Evolutionary conservation across 495 filamentous ascomycete species (phyloP).

Genomic region (Aspergillus affinis): DNA sequence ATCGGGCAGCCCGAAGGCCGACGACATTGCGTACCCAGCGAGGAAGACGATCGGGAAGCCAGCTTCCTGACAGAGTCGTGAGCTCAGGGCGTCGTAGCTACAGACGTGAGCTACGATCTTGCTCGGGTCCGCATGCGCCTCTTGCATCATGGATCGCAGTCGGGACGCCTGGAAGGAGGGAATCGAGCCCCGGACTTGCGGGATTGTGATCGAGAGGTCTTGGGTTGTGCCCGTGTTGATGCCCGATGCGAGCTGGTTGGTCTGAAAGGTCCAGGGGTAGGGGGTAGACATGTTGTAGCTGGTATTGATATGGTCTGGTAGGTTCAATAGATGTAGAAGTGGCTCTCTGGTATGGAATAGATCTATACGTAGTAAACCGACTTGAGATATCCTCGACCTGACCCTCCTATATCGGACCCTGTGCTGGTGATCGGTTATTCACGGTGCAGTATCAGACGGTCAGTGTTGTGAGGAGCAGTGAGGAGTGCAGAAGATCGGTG

Average conservation of each 20-base stretch:
- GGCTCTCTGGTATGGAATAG: too few species aligned
- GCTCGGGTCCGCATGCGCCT: slow-evolving; percentile 31
- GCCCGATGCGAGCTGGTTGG: neutral
- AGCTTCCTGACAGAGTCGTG: slow-evolving; percentile 40
- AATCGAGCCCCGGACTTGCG: slow-evolving; percentile 30
- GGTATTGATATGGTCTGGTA: too few species aligned
- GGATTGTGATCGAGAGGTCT: slow-evolving; percentile 1
- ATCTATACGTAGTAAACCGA: too few species aligned
- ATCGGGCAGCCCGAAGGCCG: slow-evolving; percentile 38
- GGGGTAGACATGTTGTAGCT: neutral
- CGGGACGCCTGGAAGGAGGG: slow-evolving; percentile 34
- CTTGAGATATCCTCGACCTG: too few species aligned
- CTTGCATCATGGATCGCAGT: slow-evolving; percentile 39
- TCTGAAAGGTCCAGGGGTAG: neutral
- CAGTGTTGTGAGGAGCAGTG: neutral
- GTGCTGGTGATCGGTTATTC: neutral
- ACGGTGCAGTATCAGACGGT: too few species aligned
- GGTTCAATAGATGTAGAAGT: too few species aligned
- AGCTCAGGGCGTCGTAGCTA: slow-evolving; percentile 41
- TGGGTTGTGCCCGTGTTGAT: neutral
- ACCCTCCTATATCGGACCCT: neutral
- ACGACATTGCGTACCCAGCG: slow-evolving; percentile 35
- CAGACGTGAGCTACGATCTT: slow-evolving; percentile 40
- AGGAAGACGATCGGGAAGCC: slow-evolving; percentile 43
- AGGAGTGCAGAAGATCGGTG: neutral